Evolutionary conservation across 768 basidiomycete species (phyloP), one percentile per base, ranked within the genome.

Genomic region (Pleurotus salmoneostramineus): DNA sequence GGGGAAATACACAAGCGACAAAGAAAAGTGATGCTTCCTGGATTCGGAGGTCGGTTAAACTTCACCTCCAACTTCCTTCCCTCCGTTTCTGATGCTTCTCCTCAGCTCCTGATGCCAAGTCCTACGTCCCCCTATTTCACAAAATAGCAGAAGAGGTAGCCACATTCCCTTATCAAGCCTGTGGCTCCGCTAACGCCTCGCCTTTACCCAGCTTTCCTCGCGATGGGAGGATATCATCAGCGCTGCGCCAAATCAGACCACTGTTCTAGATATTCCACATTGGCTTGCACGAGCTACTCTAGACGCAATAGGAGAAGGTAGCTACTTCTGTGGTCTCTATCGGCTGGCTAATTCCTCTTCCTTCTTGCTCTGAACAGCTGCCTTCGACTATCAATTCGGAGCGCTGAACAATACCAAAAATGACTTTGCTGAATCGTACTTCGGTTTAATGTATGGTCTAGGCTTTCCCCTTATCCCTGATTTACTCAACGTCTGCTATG

Each of bases 351-450:
- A 31, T 11, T 34, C 46, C 15, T 15, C 51, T 40, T 34, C 36
- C 47, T 56, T 27, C 31, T 51, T 56, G 35, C 54, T 37, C 45
- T 45, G 12, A 17, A 35, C 50, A 80, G 79, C 79, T 57, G 79
- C 79, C 2, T 80, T 80, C 67, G 83, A 83, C 62, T 82, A 82
- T 64, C 76, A 83, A 14, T 83, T 85, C 57, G 82, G 81, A 27
- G 79, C 79, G 0, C 63, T 84, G n/a, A 69, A 75, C 10, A 71
- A 81, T 56, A 64, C 70, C 2, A 73, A 81, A 46, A 83, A 82
- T 64, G 76, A 78, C 58, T 78, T 85, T 47, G 80, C 78, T 68
- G 75, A 77, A 60, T 79, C 82, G 3, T 84, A 83, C 64, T 73
- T 76, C 56, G 81, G 79, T 40, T 70, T 83, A 12, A 77, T 81